Conservation (phyloP, 306 rosid species). For the Vicia villosa region DNA sequence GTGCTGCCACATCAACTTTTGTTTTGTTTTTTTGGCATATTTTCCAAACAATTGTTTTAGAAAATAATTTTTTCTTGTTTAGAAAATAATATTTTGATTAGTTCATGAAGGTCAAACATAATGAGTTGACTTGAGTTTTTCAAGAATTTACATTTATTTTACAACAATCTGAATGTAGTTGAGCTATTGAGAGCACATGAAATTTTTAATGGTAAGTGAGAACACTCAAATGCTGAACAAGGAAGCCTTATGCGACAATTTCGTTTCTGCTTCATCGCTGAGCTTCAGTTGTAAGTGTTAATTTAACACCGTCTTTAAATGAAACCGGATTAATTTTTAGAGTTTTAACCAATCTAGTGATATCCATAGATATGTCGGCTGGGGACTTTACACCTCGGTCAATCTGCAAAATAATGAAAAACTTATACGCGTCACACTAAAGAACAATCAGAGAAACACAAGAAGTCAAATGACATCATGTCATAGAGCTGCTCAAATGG, state of each 20-base stretch:
- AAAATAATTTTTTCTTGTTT: too few relatives aligned
- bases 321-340: conserved; percentile 64
- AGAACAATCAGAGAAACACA: not conserved
- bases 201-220: conserved; percentile 12
- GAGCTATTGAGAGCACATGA: not conserved
- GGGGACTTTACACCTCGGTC: conserved; percentile 92
- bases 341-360: conserved; percentile 64
- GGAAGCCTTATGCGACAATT: conserved; percentile 17
- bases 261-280: conserved; percentile 41
- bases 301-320: conserved; percentile 69
- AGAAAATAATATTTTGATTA: not conserved
- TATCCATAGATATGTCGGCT: conserved; percentile 91
- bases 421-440: not conserved
- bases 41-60: too few relatives aligned
- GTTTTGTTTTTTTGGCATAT: too few relatives aligned
- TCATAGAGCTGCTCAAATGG: conserved; percentile 17
- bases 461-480: conserved; percentile 27
- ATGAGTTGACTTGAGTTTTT: conserved; percentile 3
- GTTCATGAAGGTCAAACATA: conserved; percentile 10
- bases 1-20: not conserved
- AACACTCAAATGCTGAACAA: conserved; percentile 18
- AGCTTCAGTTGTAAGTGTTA: conserved; percentile 59
- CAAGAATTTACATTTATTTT: conserved; percentile 21
- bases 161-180: conserved; percentile 30
- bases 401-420: conserved; percentile 51